Conservation (phyloP, 768 basidiomycete species). For the Russula sp. region DNA sequence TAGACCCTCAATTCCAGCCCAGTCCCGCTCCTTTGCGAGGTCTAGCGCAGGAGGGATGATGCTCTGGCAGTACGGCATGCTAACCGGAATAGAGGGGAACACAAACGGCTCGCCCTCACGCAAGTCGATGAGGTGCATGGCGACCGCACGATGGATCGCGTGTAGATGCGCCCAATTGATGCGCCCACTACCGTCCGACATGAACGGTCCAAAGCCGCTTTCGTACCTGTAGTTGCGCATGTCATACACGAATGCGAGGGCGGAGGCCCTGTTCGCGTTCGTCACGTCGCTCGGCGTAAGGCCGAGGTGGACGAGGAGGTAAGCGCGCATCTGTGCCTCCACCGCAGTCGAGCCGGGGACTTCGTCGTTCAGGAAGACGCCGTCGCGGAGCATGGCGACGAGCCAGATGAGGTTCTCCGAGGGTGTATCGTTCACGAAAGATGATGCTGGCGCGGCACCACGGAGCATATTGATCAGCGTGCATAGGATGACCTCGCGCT, state of each 20-base stretch:
- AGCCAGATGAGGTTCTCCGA: slow-evolving; percentile 50
- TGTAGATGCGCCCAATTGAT: slow-evolving; percentile 57
- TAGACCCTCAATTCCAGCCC: slow-evolving; percentile 50
- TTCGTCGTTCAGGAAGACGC: slow-evolving; percentile 35
- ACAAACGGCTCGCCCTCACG: slow-evolving; percentile 26
- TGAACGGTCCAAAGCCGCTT: slow-evolving; percentile 52
- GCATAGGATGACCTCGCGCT: slow-evolving; percentile 36
- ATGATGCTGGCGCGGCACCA: slow-evolving; percentile 34
- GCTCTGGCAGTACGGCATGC: slow-evolving; percentile 48
- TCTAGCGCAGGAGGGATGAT: slow-evolving; percentile 35
- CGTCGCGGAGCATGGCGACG: slow-evolving; percentile 35
- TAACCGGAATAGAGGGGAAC: slow-evolving; percentile 38
- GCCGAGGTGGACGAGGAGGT: slow-evolving; percentile 52
- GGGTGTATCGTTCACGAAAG: slow-evolving; percentile 25
- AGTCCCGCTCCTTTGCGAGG: slow-evolving; percentile 37
- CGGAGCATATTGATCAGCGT: slow-evolving; percentile 47
- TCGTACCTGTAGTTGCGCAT: slow-evolving; percentile 46
- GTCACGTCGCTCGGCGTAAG: slow-evolving; percentile 40
- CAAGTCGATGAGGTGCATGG: slow-evolving; percentile 43
- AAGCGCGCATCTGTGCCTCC: slow-evolving; percentile 42
- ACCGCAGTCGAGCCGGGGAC: slow-evolving; percentile 25
- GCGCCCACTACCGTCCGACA: slow-evolving; percentile 34
- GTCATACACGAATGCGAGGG: slow-evolving; percentile 54
- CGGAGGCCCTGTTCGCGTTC: slow-evolving; percentile 29
- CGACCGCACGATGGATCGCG: slow-evolving; percentile 48